These are phyloP conservation scores for Amyloporia xantha DNA, from an alignment of 768 basidiomycete species.

Conservation along the genomic window DNA sequence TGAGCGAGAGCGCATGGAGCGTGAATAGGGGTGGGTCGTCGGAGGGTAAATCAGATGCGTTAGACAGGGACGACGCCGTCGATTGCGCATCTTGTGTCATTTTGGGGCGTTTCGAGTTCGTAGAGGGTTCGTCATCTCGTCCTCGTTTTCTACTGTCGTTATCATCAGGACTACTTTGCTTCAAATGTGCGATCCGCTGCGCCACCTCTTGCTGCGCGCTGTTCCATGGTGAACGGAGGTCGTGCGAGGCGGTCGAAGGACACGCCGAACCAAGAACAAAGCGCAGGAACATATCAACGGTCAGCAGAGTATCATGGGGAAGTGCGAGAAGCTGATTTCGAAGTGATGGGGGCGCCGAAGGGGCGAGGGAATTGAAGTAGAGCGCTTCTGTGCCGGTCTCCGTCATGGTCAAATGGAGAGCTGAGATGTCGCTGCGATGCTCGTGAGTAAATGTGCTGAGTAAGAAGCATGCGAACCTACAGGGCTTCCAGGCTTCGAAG, in stretches of 20 bases:
- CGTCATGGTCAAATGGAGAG: conserved; percentile 1
- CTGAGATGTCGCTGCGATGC: no score
- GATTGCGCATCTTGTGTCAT: not conserved
- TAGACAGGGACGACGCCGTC: not conserved
- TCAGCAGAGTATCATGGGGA: not conserved
- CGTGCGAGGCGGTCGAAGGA: not conserved
- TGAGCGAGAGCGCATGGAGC: conserved; percentile 58
- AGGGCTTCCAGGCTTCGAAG: no score
- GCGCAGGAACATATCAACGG: conserved; percentile 3
- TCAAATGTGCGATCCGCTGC: not conserved
- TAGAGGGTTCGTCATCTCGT: not conserved
- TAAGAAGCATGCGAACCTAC: no score
- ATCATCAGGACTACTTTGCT: not conserved
- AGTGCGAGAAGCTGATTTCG: not conserved
- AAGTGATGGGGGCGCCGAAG: not conserved
- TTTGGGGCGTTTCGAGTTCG: not conserved
- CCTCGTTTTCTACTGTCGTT: not conserved
- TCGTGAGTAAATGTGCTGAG: no score
- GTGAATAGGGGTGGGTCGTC: conserved; percentile 47
- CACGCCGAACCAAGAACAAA: conserved; percentile 2
- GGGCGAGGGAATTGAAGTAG: conserved; percentile 1
- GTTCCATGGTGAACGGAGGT: not conserved
- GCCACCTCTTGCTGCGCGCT: not conserved
- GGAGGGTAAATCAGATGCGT: not conserved
- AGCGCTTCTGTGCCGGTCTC: not conserved